Evolutionary conservation across 192 early-diverging fungal species (phyloP).

Genomic region (Backusella australiensis): DNA sequence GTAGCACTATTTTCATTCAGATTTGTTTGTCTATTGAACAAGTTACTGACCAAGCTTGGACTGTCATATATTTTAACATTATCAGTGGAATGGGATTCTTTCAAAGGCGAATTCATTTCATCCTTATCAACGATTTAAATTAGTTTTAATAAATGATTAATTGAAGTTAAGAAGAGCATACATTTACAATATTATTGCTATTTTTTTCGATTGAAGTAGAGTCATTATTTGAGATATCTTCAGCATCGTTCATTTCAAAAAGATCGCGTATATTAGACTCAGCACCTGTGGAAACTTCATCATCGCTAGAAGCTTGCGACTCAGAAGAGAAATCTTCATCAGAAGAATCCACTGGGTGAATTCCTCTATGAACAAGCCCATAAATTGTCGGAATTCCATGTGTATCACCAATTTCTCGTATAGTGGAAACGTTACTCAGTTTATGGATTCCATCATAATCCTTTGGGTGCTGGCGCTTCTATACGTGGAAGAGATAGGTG

Average conservation of each 20-base stretch:
- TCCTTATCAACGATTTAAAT: background rate
- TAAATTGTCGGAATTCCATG: background rate
- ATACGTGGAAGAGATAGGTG: background rate
- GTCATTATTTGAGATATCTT: background rate
- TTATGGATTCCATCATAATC: background rate
- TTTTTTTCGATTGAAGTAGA: background rate
- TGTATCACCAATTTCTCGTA: background rate
- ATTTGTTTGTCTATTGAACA: background rate
- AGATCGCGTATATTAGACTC: background rate
- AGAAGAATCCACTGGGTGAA: background rate
- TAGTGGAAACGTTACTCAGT: background rate
- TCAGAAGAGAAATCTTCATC: background rate
- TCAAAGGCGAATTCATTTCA: background rate
- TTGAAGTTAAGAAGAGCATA: background rate
- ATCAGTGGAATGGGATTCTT: background rate
- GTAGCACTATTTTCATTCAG: background rate
- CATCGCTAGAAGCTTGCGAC: background rate
- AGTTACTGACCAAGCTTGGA: background rate
- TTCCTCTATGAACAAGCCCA: background rate
- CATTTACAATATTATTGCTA: background rate
- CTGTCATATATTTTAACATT: background rate
- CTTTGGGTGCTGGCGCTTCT: background rate
- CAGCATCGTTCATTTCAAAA: background rate
- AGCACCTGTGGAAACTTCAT: background rate
- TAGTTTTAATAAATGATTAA: background rate